These are phyloP conservation scores for Cryptosporidium meleagridis DNA, from an alignment of 169 alveolate species.

Conservation along the genomic window DNA sequence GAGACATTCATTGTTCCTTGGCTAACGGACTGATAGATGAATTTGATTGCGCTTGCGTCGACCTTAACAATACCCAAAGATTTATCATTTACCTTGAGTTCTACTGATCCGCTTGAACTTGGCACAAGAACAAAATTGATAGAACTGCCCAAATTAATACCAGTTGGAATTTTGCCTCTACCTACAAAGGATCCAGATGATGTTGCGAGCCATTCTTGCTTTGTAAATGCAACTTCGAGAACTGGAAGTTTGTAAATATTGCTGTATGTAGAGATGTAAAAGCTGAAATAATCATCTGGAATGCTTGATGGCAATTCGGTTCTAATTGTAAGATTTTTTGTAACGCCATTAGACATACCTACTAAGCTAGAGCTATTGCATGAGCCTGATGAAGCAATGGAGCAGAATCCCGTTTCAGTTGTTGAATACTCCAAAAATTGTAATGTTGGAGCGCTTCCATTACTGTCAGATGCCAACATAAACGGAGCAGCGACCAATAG, in stretches of 20 bases:
- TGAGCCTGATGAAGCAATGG: conserved; percentile 24
- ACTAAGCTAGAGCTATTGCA: conserved; percentile 38
- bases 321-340: background rate
- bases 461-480: conserved; percentile 1
- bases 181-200: conserved; percentile 33
- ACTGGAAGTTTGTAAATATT: conserved; percentile 47
- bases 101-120: background rate
- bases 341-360: conserved; percentile 9
- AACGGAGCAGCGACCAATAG: conserved; percentile 64
- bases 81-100: background rate
- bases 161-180: conserved; percentile 31
- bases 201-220: conserved; percentile 16
- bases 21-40: conserved; percentile 52
- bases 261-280: conserved; percentile 15
- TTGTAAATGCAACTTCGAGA: conserved; percentile 33
- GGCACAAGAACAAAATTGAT: conserved; percentile 5
- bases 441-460: conserved; percentile 17
- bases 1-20: conserved; percentile 60
- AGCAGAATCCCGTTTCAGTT: conserved; percentile 9
- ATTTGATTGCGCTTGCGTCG: conserved; percentile 21
- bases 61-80: conserved; percentile 20
- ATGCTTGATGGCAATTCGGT: conserved; percentile 16
- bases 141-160: conserved; percentile 4
- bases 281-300: conserved; percentile 55
- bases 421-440: conserved; percentile 24